phyloP scores from a whole-genome alignment of 2,329 filamentous ascomycete species.

The Ceratocystiopsis sp. region DNA sequence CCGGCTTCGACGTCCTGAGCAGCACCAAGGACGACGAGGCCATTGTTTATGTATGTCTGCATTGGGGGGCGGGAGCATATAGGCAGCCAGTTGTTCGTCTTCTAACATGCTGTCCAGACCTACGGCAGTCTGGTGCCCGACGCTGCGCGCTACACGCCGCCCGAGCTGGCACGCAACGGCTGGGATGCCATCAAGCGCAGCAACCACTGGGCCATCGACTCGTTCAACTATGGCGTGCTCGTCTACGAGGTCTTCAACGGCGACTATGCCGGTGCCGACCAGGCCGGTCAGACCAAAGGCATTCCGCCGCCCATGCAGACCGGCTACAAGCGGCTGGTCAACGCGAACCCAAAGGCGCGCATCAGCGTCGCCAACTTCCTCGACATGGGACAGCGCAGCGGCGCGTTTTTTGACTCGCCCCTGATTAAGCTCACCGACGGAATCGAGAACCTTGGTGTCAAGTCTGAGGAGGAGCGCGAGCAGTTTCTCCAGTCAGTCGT shows the following conservation, averaged over 20 bases:
- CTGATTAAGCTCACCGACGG: conserved; percentile 85
- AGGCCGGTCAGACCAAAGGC: conserved; percentile 70
- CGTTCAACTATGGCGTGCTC: conserved; percentile 70
- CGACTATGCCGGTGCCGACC: conserved; percentile 56
- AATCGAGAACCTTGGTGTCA: conserved; percentile 83
- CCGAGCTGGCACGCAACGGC: conserved; percentile 71
- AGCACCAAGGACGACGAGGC: conserved; percentile 94
- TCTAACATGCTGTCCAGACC: conserved; percentile 31
- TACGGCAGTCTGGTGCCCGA: conserved; percentile 82
- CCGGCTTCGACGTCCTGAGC: conserved; percentile 83
- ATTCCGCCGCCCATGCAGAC: conserved; percentile 79
- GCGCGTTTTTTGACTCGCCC: conserved; percentile 83
- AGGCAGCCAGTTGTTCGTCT: too few species aligned
- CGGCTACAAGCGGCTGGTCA: conserved; percentile 77
- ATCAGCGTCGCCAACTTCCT: conserved; percentile 73
- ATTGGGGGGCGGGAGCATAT: background rate
- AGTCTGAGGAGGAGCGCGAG: conserved; percentile 68
- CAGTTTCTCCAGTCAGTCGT: conserved; percentile 49
- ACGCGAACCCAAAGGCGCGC: conserved; percentile 75
- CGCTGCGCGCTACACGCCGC: conserved; percentile 66
- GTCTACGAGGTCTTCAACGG: conserved; percentile 90
- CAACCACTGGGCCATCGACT: conserved; percentile 66
- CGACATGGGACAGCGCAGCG: conserved; percentile 67
- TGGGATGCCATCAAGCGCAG: conserved; percentile 82
- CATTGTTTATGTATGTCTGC: conserved; percentile 53